Conservation (phyloP, 176 grass and related monocot species). For the Alopecurus myosuroides region DNA sequence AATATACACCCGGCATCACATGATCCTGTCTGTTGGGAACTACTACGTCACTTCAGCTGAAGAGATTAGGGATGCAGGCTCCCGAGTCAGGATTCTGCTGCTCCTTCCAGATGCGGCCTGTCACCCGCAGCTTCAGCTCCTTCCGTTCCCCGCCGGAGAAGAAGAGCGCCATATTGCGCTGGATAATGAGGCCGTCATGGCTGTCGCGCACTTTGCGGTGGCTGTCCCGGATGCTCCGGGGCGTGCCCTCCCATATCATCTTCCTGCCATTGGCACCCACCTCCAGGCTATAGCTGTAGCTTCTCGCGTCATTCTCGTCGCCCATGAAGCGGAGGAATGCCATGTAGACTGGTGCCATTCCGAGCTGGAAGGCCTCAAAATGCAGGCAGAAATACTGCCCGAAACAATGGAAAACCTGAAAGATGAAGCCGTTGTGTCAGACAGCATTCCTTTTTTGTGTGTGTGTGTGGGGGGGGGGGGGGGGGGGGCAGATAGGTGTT, state of each 20-base stretch:
- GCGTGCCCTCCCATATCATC: slow-evolving; percentile 30
- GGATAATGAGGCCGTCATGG: slow-evolving; percentile 22
- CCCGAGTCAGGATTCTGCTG: slow-evolving; percentile 13
- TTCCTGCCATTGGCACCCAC: slow-evolving; percentile 33
- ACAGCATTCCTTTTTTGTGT: not conserved
- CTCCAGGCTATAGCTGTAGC: slow-evolving; percentile 19
- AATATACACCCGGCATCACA: slow-evolving; percentile 25
- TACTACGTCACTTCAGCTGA: slow-evolving; percentile 14
- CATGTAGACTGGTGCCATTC: slow-evolving; percentile 32
- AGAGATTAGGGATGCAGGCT: slow-evolving; percentile 30
- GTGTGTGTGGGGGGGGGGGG: too few species aligned
- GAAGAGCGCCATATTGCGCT: slow-evolving; percentile 35
- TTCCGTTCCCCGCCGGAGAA: slow-evolving; percentile 22
- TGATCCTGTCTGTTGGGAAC: not conserved
- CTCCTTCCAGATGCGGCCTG: slow-evolving; percentile 30
- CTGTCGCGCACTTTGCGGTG: slow-evolving; percentile 37
- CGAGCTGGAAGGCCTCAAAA: slow-evolving; percentile 30
- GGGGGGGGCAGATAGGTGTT: not conserved
- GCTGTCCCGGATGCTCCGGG: slow-evolving; percentile 19
- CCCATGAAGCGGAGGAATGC: slow-evolving; percentile 31
- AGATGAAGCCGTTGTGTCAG: not conserved
- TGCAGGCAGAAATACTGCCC: slow-evolving; percentile 32
- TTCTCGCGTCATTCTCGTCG: slow-evolving; percentile 19
- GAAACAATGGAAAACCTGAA: slow-evolving; percentile 36
- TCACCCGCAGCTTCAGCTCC: slow-evolving; percentile 31